Base-by-base conservation (phyloP, 805 yeast species). In the Lipomyces anomalus region DNA sequence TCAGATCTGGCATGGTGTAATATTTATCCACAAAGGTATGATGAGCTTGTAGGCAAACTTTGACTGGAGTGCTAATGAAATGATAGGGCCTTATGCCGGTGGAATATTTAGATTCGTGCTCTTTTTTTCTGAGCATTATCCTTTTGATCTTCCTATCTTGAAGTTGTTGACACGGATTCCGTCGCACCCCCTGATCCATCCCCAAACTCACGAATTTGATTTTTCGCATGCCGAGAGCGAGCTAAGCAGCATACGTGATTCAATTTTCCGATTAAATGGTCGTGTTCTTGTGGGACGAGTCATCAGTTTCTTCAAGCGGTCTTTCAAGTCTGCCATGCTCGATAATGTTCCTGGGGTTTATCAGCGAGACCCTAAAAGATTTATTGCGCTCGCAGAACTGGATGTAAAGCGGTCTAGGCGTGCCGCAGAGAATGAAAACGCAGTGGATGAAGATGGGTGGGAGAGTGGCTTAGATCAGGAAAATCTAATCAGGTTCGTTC, bases 1-100 rank as follows among this genome's bases (percentile, higher is more conserved):
- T 4, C 53, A 48, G 23, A 44, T 50, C 23, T 50, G 54, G 54
- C 43, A 50, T 34, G 54, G 52, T 3, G 54, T 50, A 30, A 50
- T 50, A 28, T 50, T 50, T 29, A 18, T 48, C 4, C 42, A 34
- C 11, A 50, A 50, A 22, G 50, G 48, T 44, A 35, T 9, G 20
- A 11, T 9, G 16, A 4, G 4, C 20, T 23, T 18, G 16, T 16
- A 11, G 13, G n/a, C 4, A 16, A 28, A 9, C 11, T 11, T 7
- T 45, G 4, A 7, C 50, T 5, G 11, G 4, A 13, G 13, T 28
- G 13, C 32, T 13, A 13, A 16, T 16, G 16, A 28, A 13, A 13
- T 9, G n/a, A 6, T 20, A 42, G 51, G 54, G 7, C 53, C 53
- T 4, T 50, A 50, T 23, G 43, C 54, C 7, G 54, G 54, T 13